A percentile compares a stretch with the other conserved stretches of the same genome.
Evolutionary conservation across 2,329 filamentous ascomycete species (phyloP).

Genomic region (Keithomyces neogunnii): DNA sequence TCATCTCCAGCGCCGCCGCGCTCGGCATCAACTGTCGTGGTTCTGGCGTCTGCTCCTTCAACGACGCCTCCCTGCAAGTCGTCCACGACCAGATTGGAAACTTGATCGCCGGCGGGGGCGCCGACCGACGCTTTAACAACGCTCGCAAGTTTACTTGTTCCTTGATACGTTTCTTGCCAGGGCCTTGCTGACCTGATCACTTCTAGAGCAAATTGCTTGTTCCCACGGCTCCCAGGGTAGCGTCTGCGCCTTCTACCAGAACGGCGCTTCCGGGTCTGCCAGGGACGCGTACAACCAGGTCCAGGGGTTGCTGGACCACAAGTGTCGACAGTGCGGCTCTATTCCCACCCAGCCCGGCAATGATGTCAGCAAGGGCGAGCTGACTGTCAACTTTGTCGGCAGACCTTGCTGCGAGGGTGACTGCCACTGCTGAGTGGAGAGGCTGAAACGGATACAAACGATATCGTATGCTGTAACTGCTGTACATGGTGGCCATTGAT

Average conservation of each 20-base stretch:
- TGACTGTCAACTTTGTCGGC: slow-evolving; percentile 11
- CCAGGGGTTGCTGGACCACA: slow-evolving; percentile 9
- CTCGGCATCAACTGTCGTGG: slow-evolving; percentile 12
- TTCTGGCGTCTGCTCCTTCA: slow-evolving; percentile 9
- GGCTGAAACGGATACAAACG: too few species aligned
- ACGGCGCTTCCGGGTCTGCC: slow-evolving; percentile 9
- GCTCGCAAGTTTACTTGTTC: slow-evolving; percentile 3
- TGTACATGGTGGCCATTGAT: background rate
- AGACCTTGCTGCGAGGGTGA: slow-evolving; percentile 10
- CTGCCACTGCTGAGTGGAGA: slow-evolving; percentile 6
- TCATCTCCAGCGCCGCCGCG: slow-evolving; percentile 5
- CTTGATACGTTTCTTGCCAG: background rate
- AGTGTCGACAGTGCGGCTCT: slow-evolving; percentile 10
- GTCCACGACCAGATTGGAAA: slow-evolving; percentile 8
- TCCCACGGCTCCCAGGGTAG: slow-evolving; percentile 8
- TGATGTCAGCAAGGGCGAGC: slow-evolving; percentile 11
- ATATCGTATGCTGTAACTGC: too few species aligned
- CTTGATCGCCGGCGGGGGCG: slow-evolving; percentile 7
- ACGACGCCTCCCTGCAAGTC: slow-evolving; percentile 7
- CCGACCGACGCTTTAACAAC: slow-evolving; percentile 5
- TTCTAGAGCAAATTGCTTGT: slow-evolving; percentile 11
- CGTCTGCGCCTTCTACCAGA: slow-evolving; percentile 13
- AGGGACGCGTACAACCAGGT: slow-evolving; percentile 8
- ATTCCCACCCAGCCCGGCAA: slow-evolving; percentile 11
- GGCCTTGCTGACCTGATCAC: background rate